A percentile compares a stretch with the other conserved stretches of the same genome.
Evolutionary conservation across 139 green algal genomes (phyloP).

Genomic region (Astrephomene gubernaculifera): DNA sequence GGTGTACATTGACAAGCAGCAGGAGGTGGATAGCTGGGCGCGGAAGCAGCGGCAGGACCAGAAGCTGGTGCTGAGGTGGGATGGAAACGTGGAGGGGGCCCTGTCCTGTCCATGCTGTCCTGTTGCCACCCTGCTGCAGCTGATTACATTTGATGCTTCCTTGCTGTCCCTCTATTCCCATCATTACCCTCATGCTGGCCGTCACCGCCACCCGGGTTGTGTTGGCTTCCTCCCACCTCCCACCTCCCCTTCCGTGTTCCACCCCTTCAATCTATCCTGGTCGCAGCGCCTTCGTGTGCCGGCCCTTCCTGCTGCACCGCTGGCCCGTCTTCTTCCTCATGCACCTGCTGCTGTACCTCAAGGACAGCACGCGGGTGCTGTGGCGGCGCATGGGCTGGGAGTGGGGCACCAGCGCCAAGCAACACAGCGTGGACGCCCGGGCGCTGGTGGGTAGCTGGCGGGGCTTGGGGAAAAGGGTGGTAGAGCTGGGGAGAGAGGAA

Average conservation of each 20-base stretch:
- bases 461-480: background rate
- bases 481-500: background rate
- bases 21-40: constrained; percentile 13
- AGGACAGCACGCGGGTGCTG: constrained; percentile 1
- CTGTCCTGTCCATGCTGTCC: background rate
- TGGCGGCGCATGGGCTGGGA: constrained; percentile 26
- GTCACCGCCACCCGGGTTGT: too few relatives aligned
- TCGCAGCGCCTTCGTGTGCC: constrained; percentile 40
- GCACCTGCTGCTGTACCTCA: constrained; percentile 30
- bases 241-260: background rate
- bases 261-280: background rate
- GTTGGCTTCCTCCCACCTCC: too few relatives aligned
- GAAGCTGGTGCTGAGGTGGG: constrained; percentile 30
- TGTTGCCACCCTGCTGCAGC: background rate
- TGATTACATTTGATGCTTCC: background rate
- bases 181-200: background rate
- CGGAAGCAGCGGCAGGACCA: constrained; percentile 23
- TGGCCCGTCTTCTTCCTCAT: constrained; percentile 42
- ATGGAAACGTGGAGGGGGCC: background rate
- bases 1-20: constrained; percentile 31
- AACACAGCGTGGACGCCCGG: constrained; percentile 24
- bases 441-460: constrained; percentile 27
- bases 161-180: background rate
- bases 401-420: constrained; percentile 9
- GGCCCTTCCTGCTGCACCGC: constrained; percentile 37